Evolutionary conservation across 805 yeast genomes (phyloP), one percentile per base, ranked within the genome.

Genomic region (Kluyveromyces lactis): DNA sequence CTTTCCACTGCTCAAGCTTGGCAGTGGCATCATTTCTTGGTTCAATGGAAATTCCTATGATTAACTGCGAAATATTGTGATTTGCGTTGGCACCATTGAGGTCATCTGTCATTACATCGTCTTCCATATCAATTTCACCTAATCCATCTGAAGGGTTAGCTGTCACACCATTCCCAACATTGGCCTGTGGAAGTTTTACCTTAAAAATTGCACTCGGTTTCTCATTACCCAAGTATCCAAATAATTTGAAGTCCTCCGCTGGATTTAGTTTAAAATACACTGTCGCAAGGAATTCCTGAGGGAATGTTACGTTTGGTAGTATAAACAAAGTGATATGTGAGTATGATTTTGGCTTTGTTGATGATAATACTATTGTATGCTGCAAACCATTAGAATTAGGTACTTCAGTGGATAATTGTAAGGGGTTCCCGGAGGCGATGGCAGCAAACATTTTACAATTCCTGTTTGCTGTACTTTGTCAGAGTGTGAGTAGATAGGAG

Each of bases 171-270:
- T 24, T 17, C 48, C 45, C 68, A 69, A 33, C 36, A 10, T 38
- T 40, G 13, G 42, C 36, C 18, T 42, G 45, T 12, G 61, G 57
- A 13, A 60, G 39, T 55, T 79, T 85, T 42, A 90, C 73, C 53
- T 81, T 82, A 67, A 84, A 92, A 2, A 92, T 92, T 0, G 97
- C 95, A 42, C 95, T 84, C 27, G 94, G 97, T 56, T 90, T 92
- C 27, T 61, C 64, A 0, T 69, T 62, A 33, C 73, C 72, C 19
- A 82, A 53, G 10, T 78, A 78, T 3, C 90, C 90, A 41, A 81
- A 68, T 11, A 85, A 65, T 47, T 73, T 73, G 60, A 81, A 84
- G 23, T 81, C 70, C 41, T 64, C 67, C 10, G 51, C 48, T 2
- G 69, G 68, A 11, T 89, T 87, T 38, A 89, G 63, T 56, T 90